A percentile compares a stretch with the other conserved stretches of the same genome.
Evolutionary conservation across 2,329 filamentous ascomycete genomes (phyloP).

Genomic region (Aspergillus sp.): DNA sequence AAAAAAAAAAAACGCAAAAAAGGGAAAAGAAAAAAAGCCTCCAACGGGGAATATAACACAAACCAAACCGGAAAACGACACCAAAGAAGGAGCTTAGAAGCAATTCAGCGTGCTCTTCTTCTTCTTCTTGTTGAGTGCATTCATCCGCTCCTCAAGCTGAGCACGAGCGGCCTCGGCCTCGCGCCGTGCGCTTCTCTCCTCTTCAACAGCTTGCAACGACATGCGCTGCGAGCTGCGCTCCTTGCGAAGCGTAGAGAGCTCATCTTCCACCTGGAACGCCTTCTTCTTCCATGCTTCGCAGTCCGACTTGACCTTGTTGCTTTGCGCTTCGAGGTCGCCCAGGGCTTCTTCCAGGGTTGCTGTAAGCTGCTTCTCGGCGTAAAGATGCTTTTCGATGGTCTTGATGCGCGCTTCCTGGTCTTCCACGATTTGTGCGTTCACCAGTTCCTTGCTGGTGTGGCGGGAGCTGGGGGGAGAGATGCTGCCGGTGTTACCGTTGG

Average conservation of each 20-base stretch:
- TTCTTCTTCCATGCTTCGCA: constrained; percentile 88
- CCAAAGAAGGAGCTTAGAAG: constrained; percentile 56
- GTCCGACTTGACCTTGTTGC: constrained; percentile 85
- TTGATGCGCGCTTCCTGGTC: constrained; percentile 93
- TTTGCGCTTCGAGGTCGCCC: constrained; percentile 84
- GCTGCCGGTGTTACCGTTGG: constrained; percentile 47
- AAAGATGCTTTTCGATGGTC: constrained; percentile 93
- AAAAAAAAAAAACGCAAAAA: constrained; percentile 6
- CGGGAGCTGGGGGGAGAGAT: constrained; percentile 56
- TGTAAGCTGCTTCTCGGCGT: constrained; percentile 92
- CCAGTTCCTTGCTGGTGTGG: constrained; percentile 74
- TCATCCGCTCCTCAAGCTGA: constrained; percentile 91
- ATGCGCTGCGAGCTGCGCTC: constrained; percentile 54
- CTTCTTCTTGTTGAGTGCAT: constrained; percentile 85
- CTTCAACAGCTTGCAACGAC: constrained; percentile 82
- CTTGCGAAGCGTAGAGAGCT: constrained; percentile 47
- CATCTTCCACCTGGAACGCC: constrained; percentile 66
- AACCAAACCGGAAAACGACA: not conserved
- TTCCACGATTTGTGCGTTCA: constrained; percentile 75
- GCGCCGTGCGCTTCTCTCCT: constrained; percentile 86
- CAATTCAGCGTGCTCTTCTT: constrained; percentile 94
- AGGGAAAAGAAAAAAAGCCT: not conserved
- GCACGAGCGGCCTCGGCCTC: constrained; percentile 83
- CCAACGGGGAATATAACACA: not conserved
- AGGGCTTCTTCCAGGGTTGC: constrained; percentile 92